Percentiles rank a stretch among this genome's conserved stretches.
phyloP scores from a whole-genome alignment of 257 asterid species.

The Nicotiana obtusifolia region DNA sequence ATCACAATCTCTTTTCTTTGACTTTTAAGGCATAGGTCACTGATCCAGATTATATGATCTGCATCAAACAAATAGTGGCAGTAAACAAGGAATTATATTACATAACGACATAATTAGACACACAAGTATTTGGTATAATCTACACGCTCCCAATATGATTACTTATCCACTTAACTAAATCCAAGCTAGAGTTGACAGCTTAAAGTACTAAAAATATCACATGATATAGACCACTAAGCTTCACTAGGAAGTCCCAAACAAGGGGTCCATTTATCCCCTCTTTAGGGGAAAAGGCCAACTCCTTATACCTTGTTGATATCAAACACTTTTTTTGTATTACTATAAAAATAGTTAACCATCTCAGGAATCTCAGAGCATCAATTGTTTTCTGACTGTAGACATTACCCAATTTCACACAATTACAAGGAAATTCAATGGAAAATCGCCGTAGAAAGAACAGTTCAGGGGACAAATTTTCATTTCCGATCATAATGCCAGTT shows the following conservation, averaged over 20 bases:
- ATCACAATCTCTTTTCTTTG: not conserved
- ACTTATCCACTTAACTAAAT: constrained; percentile 21
- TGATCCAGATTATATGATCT: not conserved
- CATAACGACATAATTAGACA: not conserved
- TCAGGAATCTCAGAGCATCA: not conserved
- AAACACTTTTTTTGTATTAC: constrained; percentile 1
- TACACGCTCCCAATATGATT: constrained; percentile 45
- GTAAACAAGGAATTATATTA: not conserved
- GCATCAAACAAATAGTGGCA: not conserved
- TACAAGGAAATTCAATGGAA: constrained; percentile 32
- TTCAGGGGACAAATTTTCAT: constrained; percentile 50
- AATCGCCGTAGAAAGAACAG: constrained; percentile 17
- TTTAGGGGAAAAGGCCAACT: constrained; percentile 34
- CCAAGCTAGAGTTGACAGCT: constrained; percentile 16
- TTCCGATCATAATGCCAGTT: constrained; percentile 27
- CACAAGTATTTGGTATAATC: constrained; percentile 1
- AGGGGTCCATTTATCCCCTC: constrained; percentile 37
- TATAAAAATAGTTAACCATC: constrained; percentile 3
- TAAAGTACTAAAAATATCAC: not conserved
- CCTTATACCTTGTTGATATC: constrained; percentile 23
- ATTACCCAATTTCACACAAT: not conserved
- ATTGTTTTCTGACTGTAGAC: not conserved
- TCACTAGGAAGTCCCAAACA: constrained; percentile 30
- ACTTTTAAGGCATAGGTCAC: not conserved
- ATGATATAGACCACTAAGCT: constrained; percentile 35